These are phyloP conservation scores for Teratosphaeria destructans DNA, from an alignment of 2,329 filamentous ascomycete species.

Conservation along the genomic window DNA sequence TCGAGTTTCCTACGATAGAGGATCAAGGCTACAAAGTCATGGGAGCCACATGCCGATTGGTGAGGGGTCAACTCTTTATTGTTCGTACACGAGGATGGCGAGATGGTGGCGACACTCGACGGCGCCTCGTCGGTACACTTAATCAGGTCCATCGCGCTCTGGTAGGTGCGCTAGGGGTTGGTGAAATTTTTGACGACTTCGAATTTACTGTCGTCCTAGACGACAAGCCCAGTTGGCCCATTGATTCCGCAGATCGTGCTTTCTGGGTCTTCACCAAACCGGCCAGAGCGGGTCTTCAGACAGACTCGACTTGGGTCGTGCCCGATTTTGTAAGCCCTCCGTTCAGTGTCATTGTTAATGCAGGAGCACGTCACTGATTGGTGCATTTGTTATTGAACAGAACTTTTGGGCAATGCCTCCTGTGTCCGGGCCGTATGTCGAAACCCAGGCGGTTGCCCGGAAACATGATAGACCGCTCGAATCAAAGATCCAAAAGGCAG, in stretches of 20 bases:
- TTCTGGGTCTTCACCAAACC: slow-evolving; percentile 34
- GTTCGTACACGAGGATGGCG: background rate
- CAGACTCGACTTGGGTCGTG: slow-evolving; percentile 36
- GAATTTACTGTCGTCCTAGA: slow-evolving; percentile 5
- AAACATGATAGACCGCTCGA: slow-evolving; percentile 13
- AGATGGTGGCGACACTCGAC: background rate
- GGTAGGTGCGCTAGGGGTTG: slow-evolving; percentile 33
- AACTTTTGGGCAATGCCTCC: slow-evolving; percentile 42
- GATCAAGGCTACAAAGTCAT: background rate
- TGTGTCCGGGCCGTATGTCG: slow-evolving; percentile 15
- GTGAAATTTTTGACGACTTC: background rate
- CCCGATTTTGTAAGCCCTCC: slow-evolving; percentile 33
- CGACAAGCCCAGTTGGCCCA: background rate
- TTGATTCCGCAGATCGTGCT: slow-evolving; percentile 11
- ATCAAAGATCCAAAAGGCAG: slow-evolving; percentile 36
- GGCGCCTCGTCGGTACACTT: slow-evolving; percentile 27
- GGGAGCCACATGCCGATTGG: background rate
- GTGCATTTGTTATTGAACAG: background rate
- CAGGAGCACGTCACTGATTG: background rate
- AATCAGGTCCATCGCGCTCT: slow-evolving; percentile 41
- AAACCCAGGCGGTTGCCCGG: slow-evolving; percentile 15
- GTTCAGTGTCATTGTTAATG: background rate
- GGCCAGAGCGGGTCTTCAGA: slow-evolving; percentile 22
- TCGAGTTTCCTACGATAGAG: slow-evolving; percentile 9
- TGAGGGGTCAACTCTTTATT: slow-evolving; percentile 9